A percentile compares a stretch with the other conserved stretches of the same genome.
These are phyloP conservation scores for Pichia sp. DNA, from an alignment of 1,139 yeast genomes.

Conservation along the genomic window DNA sequence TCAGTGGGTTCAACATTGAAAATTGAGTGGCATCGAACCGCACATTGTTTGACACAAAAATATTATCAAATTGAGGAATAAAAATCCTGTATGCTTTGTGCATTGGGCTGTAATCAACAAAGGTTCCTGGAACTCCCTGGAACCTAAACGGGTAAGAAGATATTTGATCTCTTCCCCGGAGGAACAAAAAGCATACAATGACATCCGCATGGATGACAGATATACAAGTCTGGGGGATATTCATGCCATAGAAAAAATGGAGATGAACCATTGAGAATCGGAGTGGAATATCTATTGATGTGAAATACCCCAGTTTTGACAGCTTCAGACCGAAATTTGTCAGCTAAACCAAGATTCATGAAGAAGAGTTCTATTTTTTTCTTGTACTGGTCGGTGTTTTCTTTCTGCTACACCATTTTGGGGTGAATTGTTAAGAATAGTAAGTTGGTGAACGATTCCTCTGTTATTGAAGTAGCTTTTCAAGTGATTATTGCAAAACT, in stretches of 20 bases:
- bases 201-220: background rate
- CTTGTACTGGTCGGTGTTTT: slow-evolving; percentile 5
- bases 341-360: background rate
- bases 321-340: slow-evolving; percentile 3
- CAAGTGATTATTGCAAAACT: background rate
- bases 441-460: slow-evolving; percentile 2
- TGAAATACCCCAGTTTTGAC: slow-evolving; percentile 4
- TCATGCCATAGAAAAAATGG: background rate
- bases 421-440: background rate
- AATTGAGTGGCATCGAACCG: background rate
- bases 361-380: background rate
- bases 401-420: slow-evolving; percentile 10
- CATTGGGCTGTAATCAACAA: slow-evolving; percentile 3
- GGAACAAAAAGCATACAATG: background rate
- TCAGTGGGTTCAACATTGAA: background rate
- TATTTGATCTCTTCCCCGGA: background rate
- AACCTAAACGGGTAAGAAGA: background rate
- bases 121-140: slow-evolving; percentile 1
- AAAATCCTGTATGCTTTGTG: slow-evolving; percentile 3
- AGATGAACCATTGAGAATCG: background rate
- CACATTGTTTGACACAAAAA: slow-evolving; percentile 4
- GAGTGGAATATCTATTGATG: background rate
- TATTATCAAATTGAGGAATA: background rate
- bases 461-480: background rate
- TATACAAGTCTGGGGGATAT: background rate